Base-by-base conservation (phyloP, 2,329 filamentous ascomycete genomes). In the Scytalidium lignicola region DNA sequence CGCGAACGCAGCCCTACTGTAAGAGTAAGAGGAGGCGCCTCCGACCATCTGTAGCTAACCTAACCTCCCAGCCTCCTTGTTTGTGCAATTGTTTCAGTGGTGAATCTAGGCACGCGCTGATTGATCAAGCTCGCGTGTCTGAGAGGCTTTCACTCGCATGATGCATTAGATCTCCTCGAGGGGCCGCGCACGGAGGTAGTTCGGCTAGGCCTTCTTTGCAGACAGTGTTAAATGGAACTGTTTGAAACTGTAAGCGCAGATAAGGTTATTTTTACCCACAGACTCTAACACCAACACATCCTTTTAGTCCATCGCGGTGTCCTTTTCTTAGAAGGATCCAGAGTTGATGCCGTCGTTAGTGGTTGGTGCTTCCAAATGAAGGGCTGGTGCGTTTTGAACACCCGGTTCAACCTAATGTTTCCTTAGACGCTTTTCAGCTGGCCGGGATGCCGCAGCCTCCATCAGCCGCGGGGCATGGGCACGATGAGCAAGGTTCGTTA, bases 381-480 rank as follows among this genome's bases (percentile, higher is more conserved):
- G 32, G 32, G 32, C 12, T 37, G n/a, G 32, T 17, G 32, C n/a
- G 32, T 17, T 37, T 4, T n/a, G 32, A 13, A 5, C n/a, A 8
- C n/a, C 32, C 32, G 7, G 10, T 13, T 13, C 32, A n/a, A 37
- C 32, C 7, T 7, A n/a, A 13, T 37, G n/a, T n/a, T 37, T 37
- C 32, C n/a, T 7, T 37, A 37, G 8, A 37, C n/a, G 32, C 32
- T 13, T 37, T 39, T 52, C 51, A 52, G 51, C 51, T 50, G 51
- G 47, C 46, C 42, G 43, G 46, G 49, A 21, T 45, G 49, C 44
- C 48, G 51, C 32, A 37, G 32, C 32, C 32, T 9, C 15, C n/a
- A 37, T 37, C 32, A 37, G 32, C 32, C 32, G 32, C 32, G 32
- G n/a, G 15, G n/a, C 32, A 17, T 37, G 12, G 15, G n/a, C n/a